Conservation (phyloP, 1,284 basidiomycete species). For the Phenoliferia sp. region DNA sequence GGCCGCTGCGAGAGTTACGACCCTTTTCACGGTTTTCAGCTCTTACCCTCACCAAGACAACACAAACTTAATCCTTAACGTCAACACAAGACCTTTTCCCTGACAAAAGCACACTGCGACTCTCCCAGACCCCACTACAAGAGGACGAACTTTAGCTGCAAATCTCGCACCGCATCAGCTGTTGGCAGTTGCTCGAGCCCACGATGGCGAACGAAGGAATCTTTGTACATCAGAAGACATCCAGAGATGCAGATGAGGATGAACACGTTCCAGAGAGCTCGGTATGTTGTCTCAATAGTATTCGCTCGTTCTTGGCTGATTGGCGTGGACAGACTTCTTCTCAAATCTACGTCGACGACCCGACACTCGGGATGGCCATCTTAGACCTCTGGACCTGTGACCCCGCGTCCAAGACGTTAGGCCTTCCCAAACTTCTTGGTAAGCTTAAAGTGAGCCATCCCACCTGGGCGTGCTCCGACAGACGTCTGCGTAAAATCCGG, state of each 20-base stretch:
- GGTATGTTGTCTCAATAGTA: background rate
- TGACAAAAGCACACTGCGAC: too few species aligned
- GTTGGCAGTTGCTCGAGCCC: too few species aligned
- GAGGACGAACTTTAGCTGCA: too few species aligned
- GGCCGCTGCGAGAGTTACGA: too few species aligned
- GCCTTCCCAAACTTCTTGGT: background rate
- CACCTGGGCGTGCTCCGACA: background rate
- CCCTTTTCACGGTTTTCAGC: too few species aligned
- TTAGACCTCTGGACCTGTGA: background rate
- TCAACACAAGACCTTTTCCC: too few species aligned
- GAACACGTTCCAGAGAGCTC: background rate
- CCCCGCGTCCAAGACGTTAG: background rate
- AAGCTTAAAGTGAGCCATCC: background rate
- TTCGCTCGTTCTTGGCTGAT: background rate
- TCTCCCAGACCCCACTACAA: too few species aligned
- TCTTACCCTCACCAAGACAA: too few species aligned
- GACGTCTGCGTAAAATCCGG: background rate
- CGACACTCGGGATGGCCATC: background rate
- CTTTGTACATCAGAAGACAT: background rate
- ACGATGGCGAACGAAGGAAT: background rate
- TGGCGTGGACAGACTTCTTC: background rate
- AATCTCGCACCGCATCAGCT: too few species aligned
- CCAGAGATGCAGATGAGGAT: background rate
- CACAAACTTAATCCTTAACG: too few species aligned
- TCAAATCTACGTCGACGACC: background rate